phyloP scores from a whole-genome alignment of 495 filamentous ascomycete species.

The Neurospora sublineolata region DNA sequence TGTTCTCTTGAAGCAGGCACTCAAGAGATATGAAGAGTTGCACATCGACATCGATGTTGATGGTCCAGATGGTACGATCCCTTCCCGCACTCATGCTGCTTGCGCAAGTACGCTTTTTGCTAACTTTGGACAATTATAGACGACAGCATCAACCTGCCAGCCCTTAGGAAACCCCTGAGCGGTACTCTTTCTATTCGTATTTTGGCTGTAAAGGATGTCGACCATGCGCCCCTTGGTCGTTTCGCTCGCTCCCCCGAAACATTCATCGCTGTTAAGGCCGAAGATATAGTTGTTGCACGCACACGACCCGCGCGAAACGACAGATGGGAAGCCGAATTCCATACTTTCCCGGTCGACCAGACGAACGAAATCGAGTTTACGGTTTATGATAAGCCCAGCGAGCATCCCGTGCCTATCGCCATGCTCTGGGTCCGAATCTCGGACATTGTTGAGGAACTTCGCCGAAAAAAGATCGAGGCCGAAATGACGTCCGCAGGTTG shows the following conservation, averaged over 20 bases:
- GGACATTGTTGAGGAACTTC: conserved; percentile 94
- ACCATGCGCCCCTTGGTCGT: conserved; percentile 77
- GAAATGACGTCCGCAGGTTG: conserved; percentile 85
- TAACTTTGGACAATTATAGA: conserved; percentile 40
- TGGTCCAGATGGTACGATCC: conserved; percentile 63
- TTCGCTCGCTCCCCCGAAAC: conserved; percentile 90
- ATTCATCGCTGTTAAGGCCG: conserved; percentile 89
- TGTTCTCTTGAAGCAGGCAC: conserved; percentile 82
- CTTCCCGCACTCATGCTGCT: background rate
- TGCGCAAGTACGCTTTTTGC: conserved; percentile 2
- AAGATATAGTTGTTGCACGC: conserved; percentile 78
- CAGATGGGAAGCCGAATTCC: conserved; percentile 80
- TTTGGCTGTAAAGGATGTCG: conserved; percentile 82
- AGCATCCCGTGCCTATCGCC: conserved; percentile 83
- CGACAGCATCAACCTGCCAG: conserved; percentile 91
- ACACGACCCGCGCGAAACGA: conserved; percentile 83
- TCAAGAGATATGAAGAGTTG: conserved; percentile 94
- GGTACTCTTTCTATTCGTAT: conserved; percentile 80
- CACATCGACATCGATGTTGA: conserved; percentile 92
- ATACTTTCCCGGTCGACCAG: conserved; percentile 89
- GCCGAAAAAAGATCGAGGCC: conserved; percentile 90
- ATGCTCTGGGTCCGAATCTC: conserved; percentile 95
- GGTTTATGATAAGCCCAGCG: conserved; percentile 87
- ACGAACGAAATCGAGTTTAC: conserved; percentile 97
- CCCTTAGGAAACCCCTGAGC: conserved; percentile 83